phyloP scores from a whole-genome alignment of 192 early-diverging fungal genomes.

The Podila verticillata region DNA sequence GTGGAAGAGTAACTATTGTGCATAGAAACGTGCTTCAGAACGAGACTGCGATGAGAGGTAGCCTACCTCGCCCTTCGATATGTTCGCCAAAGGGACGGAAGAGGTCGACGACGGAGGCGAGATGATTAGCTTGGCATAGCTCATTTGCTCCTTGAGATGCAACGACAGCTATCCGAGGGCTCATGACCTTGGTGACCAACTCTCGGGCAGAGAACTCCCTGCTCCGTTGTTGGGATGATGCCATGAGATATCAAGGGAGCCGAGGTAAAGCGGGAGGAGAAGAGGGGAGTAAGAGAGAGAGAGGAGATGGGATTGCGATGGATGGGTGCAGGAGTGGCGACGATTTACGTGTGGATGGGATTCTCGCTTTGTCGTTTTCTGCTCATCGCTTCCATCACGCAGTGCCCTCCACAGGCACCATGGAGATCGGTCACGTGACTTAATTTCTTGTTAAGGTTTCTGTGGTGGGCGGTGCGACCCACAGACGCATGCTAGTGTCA shows the following conservation, averaged over 20 bases:
- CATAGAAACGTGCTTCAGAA: too few relatives aligned
- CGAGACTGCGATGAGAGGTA: background rate
- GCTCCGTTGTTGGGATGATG: conserved; percentile 17
- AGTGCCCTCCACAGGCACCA: too few relatives aligned
- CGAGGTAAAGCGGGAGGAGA: background rate
- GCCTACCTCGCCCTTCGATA: conserved; percentile 68
- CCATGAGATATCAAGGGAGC: conserved; percentile 6
- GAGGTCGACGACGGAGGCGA: conserved; percentile 68
- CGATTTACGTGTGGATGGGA: too few relatives aligned
- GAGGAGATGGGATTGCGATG: background rate
- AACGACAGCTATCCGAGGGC: conserved; percentile 73
- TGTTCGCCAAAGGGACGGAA: conserved; percentile 76
- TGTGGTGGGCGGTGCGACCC: too few relatives aligned
- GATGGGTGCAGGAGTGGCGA: background rate
- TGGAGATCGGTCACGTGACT: too few relatives aligned
- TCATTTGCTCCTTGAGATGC: conserved; percentile 71
- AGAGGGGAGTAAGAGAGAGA: background rate
- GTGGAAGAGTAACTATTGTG: too few relatives aligned
- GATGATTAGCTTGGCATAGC: conserved; percentile 65
- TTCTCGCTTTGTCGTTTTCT: too few relatives aligned
- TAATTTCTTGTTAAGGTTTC: too few relatives aligned
- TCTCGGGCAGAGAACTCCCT: conserved; percentile 53
- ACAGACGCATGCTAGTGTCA: too few relatives aligned
- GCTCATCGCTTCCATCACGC: too few relatives aligned
- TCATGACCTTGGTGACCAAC: conserved; percentile 61